Evolutionary conservation across 768 basidiomycete species (phyloP), one percentile per base, ranked within the genome.

Genomic region (Tylopilus subfusipes): DNA sequence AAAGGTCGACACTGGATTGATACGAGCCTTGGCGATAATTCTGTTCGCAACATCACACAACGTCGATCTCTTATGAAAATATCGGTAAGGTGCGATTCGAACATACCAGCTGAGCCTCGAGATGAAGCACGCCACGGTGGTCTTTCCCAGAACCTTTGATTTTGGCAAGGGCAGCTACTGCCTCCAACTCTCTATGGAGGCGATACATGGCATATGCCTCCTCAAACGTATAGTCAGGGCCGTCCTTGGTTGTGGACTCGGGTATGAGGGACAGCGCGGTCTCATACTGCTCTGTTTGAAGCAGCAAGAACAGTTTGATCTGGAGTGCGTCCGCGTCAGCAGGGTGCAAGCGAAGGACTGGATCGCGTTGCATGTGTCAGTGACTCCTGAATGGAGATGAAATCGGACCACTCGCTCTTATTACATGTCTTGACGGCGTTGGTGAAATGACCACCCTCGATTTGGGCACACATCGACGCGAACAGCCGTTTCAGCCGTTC

Each of bases 381-480:
- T 54, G 36, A 38, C 56, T 60, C 54, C 55, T 55, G 50, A 66
- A 55, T 60, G 53, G 54, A 57, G 25, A 60, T 56, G 61, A 63
- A 60, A 36, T 49, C 53, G 36, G 30, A 56, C 53, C 52, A 76
- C 83, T 54, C 63, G 92, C 94, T 88, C 76, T 92, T 93, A 72
- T 93, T 87, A 75, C 91, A 94, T 58, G 93, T 94, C 79, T 86
- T 91, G 65, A 93, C 79, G 25, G 92, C 93, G 63, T 92, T 93
- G 42, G 74, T 71, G 66, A 92, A 86, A 72, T 94, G 85, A 2
- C 88, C 90, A n/a, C 88, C 91, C 57, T 95, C 91, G 62, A 95
- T 85, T 68, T 96, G 94, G 11, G 90, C 88, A 66, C 83, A 86
- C 4, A 97, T 73, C 36, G 90, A 88, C 46, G 81, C 83, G 72